phyloP scores from a whole-genome alignment of 2,329 filamentous ascomycete species.

The Didymella keratinophila region DNA sequence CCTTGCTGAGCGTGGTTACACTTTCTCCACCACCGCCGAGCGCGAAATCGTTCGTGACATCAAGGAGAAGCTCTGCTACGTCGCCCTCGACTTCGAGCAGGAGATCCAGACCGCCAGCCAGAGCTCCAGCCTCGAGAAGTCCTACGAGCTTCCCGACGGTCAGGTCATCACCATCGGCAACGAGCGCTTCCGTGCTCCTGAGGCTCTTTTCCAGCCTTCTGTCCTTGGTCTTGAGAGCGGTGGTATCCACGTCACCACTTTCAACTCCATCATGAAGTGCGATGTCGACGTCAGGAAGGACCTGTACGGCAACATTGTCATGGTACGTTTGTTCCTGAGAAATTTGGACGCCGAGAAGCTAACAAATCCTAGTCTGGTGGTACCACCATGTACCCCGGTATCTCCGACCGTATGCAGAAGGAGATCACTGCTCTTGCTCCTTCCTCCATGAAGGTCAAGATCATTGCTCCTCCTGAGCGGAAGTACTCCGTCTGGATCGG shows the following conservation, averaged over 20 bases:
- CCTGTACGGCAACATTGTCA: constrained; percentile 99
- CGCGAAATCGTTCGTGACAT: constrained; percentile 99
- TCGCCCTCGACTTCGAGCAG: constrained; percentile 99
- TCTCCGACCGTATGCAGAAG: constrained; percentile 99
- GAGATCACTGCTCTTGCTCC: constrained; percentile 99
- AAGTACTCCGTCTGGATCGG: constrained; percentile 99
- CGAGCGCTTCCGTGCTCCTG: constrained; percentile 99
- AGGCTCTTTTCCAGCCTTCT: constrained; percentile 99
- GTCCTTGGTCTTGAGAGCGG: constrained; percentile 98
- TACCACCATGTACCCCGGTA: constrained; percentile 99
- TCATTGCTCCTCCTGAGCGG: constrained; percentile 99
- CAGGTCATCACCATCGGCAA: constrained; percentile 99
- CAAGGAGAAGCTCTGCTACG: constrained; percentile 99
- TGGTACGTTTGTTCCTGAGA: constrained; percentile 71
- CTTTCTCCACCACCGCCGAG: constrained; percentile 99
- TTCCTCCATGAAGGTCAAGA: constrained; percentile 99
- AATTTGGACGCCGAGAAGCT: constrained; percentile 34
- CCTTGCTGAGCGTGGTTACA: constrained; percentile 97
- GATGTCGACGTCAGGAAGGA: constrained; percentile 99
- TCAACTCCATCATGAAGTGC: constrained; percentile 99
- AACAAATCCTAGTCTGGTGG: constrained; percentile 82
- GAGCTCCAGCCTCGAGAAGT: constrained; percentile 99
- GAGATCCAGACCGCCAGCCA: constrained; percentile 99
- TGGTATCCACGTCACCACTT: constrained; percentile 99
- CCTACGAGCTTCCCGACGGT: constrained; percentile 98